Evolutionary conservation across 2,329 filamentous ascomycete genomes (phyloP).

Genomic region (Colletotrichum chrysophilum): DNA sequence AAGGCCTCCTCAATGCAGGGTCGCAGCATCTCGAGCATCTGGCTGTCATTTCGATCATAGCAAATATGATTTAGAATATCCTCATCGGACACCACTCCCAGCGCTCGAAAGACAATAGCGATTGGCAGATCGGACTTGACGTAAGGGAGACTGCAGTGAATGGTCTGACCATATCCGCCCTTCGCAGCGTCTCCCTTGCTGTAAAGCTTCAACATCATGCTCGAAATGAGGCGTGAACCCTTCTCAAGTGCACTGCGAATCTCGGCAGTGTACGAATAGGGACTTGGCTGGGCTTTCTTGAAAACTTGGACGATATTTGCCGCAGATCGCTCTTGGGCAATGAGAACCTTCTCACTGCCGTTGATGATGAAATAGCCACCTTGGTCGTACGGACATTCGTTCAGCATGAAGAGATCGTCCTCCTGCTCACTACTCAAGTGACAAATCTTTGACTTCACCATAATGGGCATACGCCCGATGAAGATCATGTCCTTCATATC

Average conservation of each 20-base stretch:
- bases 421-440: conserved; percentile 85
- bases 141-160: conserved; percentile 90
- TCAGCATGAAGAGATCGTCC: conserved; percentile 85
- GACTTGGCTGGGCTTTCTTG: conserved; percentile 93
- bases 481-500: conserved; percentile 78
- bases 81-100: conserved; percentile 95
- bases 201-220: conserved; percentile 88
- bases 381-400: conserved; percentile 98
- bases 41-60: conserved; percentile 91
- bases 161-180: conserved; percentile 83
- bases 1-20: conserved; percentile 98
- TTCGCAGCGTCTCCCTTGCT: conserved; percentile 83
- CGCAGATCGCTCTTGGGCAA: conserved; percentile 95
- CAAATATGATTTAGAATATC: conserved; percentile 98
- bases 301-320: conserved; percentile 99
- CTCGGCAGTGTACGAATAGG: conserved; percentile 92
- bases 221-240: conserved; percentile 92
- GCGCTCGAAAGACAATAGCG: conserved; percentile 91
- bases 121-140: conserved; percentile 94
- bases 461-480: conserved; percentile 94
- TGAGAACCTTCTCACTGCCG: conserved; percentile 96
- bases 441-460: conserved; percentile 97
- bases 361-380: conserved; percentile 99
- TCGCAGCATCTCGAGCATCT: conserved; percentile 97
- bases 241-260: conserved; percentile 97